Evolutionary conservation across 257 asterid genomes (phyloP).

Genomic region (Leptodermis oblonga): DNA sequence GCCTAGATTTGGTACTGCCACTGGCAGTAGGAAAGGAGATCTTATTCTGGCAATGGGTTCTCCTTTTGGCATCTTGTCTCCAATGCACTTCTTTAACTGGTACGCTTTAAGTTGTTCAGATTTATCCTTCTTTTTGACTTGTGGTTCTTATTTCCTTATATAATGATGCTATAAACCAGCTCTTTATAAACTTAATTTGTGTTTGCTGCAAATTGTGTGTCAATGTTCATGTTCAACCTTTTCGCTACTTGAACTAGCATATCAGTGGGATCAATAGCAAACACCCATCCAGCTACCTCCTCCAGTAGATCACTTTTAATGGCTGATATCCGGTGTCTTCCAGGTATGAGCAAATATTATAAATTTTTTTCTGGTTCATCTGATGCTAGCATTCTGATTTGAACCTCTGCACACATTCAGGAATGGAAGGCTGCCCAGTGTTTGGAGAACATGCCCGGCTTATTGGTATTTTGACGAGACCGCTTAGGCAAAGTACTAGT

Average conservation of each 20-base stretch:
- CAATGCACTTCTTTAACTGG: constrained; percentile 95
- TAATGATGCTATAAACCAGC: neutral
- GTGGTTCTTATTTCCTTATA: constrained; percentile 7
- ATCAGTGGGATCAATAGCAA: constrained; percentile 87
- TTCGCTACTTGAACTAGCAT: constrained; percentile 48
- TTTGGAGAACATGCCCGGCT: constrained; percentile 68
- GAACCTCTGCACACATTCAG: constrained; percentile 41
- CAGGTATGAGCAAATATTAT: constrained; percentile 60
- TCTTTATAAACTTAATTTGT: neutral
- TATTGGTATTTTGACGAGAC: constrained; percentile 78
- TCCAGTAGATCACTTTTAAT: constrained; percentile 56
- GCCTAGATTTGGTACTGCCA: constrained; percentile 46
- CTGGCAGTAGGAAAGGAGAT: constrained; percentile 63
- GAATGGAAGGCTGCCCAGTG: constrained; percentile 99
- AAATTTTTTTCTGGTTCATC: constrained; percentile 22
- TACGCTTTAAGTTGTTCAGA: constrained; percentile 21
- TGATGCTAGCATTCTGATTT: constrained; percentile 27
- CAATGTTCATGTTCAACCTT: constrained; percentile 10
- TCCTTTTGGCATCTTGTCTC: constrained; percentile 97
- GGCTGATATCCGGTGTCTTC: constrained; percentile 98
- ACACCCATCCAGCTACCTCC: constrained; percentile 72
- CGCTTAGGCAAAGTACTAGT: constrained; percentile 71
- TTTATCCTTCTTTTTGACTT: constrained; percentile 13
- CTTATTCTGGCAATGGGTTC: constrained; percentile 95
- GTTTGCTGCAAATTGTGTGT: constrained; percentile 12